Evolutionary conservation across 2,329 filamentous ascomycete species (phyloP).

Genomic region (Tolypocladium pustulatum): DNA sequence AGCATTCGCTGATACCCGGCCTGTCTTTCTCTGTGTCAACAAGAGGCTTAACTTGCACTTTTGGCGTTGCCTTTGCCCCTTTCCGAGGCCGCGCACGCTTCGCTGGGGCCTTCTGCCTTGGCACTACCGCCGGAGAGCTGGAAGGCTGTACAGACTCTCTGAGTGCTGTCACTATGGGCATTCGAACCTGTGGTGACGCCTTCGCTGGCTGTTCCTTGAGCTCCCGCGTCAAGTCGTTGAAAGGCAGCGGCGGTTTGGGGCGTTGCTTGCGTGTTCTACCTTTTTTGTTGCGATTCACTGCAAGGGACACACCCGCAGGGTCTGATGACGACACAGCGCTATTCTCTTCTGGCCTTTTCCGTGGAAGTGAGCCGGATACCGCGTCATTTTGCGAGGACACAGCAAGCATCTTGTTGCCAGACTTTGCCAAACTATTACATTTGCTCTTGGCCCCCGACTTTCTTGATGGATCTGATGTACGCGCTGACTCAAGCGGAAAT

Average conservation of each 20-base stretch:
- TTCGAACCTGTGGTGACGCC: slow-evolving; percentile 1
- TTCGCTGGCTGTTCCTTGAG: slow-evolving; percentile 8
- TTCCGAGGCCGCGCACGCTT: slow-evolving; percentile 4
- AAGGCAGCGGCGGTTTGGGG: slow-evolving; percentile 21
- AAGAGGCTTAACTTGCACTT: neutral
- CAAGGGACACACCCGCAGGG: neutral
- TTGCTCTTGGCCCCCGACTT: neutral
- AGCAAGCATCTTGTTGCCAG: neutral
- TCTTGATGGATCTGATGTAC: neutral
- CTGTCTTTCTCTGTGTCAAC: neutral
- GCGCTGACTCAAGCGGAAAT: neutral
- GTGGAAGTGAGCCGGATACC: neutral
- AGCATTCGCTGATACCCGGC: neutral
- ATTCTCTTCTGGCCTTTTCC: neutral
- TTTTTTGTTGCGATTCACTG: neutral
- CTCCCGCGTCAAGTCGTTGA: slow-evolving; percentile 19
- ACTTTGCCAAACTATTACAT: neutral
- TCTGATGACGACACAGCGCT: neutral
- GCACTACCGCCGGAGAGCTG: slow-evolving; percentile 6
- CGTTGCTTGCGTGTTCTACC: slow-evolving; percentile 19
- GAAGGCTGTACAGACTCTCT: slow-evolving; percentile 6
- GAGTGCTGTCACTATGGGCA: slow-evolving; percentile 8
- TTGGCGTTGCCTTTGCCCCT: neutral
- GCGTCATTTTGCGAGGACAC: neutral
- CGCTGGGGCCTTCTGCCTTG: neutral